Evolutionary conservation across 2,329 filamentous ascomycete genomes (phyloP), one percentile per base, ranked within the genome.

Genomic region (Cladosporium sp.): DNA sequence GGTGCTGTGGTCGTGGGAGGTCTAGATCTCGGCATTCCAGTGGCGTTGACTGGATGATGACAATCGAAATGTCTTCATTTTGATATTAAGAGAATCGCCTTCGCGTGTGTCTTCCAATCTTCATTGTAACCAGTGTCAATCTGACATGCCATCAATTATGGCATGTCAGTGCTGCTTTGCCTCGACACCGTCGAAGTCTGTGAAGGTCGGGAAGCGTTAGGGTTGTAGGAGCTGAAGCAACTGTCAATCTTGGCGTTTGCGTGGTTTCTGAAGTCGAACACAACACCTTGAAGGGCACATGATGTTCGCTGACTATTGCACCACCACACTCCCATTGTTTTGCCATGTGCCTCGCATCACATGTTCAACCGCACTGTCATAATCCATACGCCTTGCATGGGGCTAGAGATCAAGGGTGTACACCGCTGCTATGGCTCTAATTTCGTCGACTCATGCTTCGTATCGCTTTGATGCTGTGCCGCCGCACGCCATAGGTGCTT

Each of bases 11-110:
- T 55, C 52, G 55, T 18, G n/a, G 21, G 11, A 31, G 59, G 59
- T 18, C 59, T 62, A 62, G 59, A 62, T 37, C 23, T 37, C 23
- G 40, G 26, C 59, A 62, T 62, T 62, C 59, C 59, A 62, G 28
- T 16, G 31, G 28, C 26, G 59, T 53, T 62, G 59, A 29, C 46
- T 31, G 46, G 46, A 18, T n/a, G 44, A 52, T 28, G 44, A 52
- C 44, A 62, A 52, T 28, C 29, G 59, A 26, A 14, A 52, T 37
- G n/a, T 10, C 23, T 29, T 46, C n/a, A 10, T 21, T 8, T 21
- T 46, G 8, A 10, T 46, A 21, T 11, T 52, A 29, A 16, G 4
- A 29, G 46, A 12, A 35, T 12, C 23, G n/a, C 33, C 6, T 18
- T 59, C 23, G 14, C 23, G 23, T 8, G 56, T 12, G 11, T 33